Evolutionary conservation across 78 protist species (phyloP).

Genomic region (Protostelium mycophagum): DNA sequence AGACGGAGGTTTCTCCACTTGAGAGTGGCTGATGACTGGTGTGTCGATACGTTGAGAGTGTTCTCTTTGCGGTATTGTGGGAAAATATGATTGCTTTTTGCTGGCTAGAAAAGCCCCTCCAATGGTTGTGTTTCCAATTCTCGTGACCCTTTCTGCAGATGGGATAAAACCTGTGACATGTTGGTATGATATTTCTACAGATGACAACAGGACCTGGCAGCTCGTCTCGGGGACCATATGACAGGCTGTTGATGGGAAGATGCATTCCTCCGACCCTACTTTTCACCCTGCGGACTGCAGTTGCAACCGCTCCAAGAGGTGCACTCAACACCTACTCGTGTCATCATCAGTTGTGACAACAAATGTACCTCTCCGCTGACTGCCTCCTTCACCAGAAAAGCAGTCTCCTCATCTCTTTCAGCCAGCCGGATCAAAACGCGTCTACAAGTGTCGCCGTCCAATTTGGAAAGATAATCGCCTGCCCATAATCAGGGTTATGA

Average conservation of each 20-base stretch:
- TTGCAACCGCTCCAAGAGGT: not conserved
- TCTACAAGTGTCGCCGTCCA: not conserved
- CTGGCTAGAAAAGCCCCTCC: not conserved
- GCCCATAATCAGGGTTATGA: too few species aligned
- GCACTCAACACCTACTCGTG: not conserved
- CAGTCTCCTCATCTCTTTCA: not conserved
- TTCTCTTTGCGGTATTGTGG: too few species aligned
- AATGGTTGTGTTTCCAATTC: not conserved
- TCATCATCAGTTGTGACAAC: not conserved
- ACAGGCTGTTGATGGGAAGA: not conserved
- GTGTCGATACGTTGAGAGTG: too few species aligned
- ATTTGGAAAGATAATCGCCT: not conserved
- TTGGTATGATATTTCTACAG: not conserved
- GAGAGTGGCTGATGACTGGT: too few species aligned
- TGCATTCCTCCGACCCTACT: not conserved
- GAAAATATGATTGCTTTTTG: too few species aligned
- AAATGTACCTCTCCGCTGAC: not conserved
- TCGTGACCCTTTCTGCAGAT: not conserved
- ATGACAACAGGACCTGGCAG: too few species aligned
- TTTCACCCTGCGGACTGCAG: not conserved
- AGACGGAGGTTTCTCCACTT: too few species aligned
- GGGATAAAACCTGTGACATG: not conserved
- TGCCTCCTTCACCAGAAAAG: not conserved
- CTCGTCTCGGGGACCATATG: too few species aligned
- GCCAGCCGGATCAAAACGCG: not conserved